phyloP scores from a whole-genome alignment of 441 rosid species.

The Eruca vesicaria region DNA sequence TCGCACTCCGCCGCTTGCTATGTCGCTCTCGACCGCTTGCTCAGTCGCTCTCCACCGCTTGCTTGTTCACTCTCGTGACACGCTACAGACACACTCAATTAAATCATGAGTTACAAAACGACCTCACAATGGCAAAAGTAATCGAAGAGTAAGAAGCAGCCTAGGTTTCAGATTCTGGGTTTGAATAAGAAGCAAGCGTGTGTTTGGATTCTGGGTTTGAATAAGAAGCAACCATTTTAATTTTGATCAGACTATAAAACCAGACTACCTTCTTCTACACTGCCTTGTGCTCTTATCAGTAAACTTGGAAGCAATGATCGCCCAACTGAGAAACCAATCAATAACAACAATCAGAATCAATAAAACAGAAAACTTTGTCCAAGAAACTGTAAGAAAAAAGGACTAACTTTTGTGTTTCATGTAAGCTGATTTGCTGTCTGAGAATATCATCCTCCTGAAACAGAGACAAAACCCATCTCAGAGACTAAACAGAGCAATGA shows the following conservation, averaged over 20 bases:
- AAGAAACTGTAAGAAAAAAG: not conserved
- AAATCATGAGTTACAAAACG: not conserved
- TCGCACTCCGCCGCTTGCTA: not conserved
- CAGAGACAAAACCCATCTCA: no score
- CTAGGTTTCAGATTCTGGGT: not conserved
- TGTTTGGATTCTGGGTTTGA: no score
- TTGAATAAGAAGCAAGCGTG: not conserved
- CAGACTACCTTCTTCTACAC: slow-evolving; percentile 97
- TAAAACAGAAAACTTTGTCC: not conserved
- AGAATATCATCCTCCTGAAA: no score
- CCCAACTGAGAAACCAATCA: slow-evolving; percentile 63
- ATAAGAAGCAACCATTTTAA: no score
- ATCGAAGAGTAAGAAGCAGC: not conserved
- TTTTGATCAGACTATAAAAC: slow-evolving; percentile 5
- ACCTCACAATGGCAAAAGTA: not conserved
- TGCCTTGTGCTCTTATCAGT: no score
- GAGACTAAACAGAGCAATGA: not conserved
- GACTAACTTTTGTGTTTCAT: slow-evolving; percentile 89
- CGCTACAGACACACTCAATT: not conserved
- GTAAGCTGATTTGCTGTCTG: no score
- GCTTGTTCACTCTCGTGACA: not conserved
- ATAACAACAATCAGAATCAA: no score
- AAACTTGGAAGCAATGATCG: no score
- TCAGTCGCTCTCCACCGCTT: not conserved
- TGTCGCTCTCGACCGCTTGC: not conserved